These are phyloP conservation scores for Rhizopogon hawkerae DNA, from an alignment of 1,284 basidiomycete species.

Conservation along the genomic window DNA sequence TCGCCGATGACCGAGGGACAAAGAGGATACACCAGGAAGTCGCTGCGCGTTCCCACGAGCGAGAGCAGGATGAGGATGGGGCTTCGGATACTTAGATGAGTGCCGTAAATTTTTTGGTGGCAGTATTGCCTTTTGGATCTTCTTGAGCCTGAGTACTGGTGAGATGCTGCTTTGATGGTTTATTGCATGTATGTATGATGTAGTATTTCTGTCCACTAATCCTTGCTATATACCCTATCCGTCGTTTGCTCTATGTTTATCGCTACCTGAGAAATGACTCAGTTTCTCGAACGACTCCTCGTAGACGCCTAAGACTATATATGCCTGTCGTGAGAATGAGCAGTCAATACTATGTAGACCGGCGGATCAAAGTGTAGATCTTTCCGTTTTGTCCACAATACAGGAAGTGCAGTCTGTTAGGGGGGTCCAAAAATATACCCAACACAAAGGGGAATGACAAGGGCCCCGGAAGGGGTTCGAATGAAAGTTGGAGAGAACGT, in stretches of 20 bases:
- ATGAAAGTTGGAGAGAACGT: not conserved
- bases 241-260: not conserved
- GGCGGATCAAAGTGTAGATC: slow-evolving; percentile 2
- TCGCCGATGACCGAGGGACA: slow-evolving; percentile 41
- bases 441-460: slow-evolving; percentile 1
- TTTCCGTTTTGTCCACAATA: not conserved
- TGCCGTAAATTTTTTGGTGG: not conserved
- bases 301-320: too few species aligned
- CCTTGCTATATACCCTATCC: not conserved
- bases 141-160: slow-evolving; percentile 27
- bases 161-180: slow-evolving; percentile 10
- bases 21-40: slow-evolving; percentile 49
- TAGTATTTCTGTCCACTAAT: slow-evolving; percentile 10
- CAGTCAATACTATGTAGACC: not conserved
- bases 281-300: not conserved
- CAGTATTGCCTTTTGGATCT: slow-evolving; percentile 25
- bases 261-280: not conserved
- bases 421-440: not conserved
- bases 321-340: not conserved
- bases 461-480: not conserved
- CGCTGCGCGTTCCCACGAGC: slow-evolving; percentile 31
- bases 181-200: slow-evolving; percentile 9
- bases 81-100: slow-evolving; percentile 24
- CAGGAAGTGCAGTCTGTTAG: not conserved
- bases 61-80: slow-evolving; percentile 35